phyloP scores from a whole-genome alignment of 768 basidiomycete species.

The Strobilomyces echinocephalus region DNA sequence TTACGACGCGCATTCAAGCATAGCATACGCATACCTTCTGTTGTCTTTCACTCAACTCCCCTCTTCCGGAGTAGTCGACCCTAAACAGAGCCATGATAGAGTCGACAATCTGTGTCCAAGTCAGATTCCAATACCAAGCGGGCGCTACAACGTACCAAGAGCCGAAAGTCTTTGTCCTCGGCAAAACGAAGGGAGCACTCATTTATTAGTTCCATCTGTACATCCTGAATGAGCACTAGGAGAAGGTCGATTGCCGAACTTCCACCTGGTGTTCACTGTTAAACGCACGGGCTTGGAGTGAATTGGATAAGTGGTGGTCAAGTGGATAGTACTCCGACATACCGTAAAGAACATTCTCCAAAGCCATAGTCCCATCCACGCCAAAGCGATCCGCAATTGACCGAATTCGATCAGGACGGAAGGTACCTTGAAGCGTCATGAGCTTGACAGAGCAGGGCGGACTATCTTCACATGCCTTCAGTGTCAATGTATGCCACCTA shows the following conservation, averaged over 20 bases:
- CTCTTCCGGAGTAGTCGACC: slow-evolving; percentile 89
- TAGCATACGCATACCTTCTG: slow-evolving; percentile 57
- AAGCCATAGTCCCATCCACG: slow-evolving; percentile 80
- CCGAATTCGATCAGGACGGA: slow-evolving; percentile 88
- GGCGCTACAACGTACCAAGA: slow-evolving; percentile 46
- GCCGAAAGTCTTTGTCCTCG: slow-evolving; percentile 79
- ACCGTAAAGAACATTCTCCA: slow-evolving; percentile 94
- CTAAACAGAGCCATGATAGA: slow-evolving; percentile 97
- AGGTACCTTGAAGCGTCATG: slow-evolving; percentile 59
- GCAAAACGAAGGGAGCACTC: slow-evolving; percentile 85
- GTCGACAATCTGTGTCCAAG: slow-evolving; percentile 69
- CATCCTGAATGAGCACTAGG: slow-evolving; percentile 4
- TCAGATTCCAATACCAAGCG: slow-evolving; percentile 4
- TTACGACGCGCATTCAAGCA: neutral
- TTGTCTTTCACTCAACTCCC: slow-evolving; percentile 90
- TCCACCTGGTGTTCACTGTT: slow-evolving; percentile 88
- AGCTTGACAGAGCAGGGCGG: slow-evolving; percentile 13
- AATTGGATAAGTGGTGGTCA: slow-evolving; percentile 5
- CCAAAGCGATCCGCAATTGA: slow-evolving; percentile 92
- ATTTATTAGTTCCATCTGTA: slow-evolving; percentile 86
- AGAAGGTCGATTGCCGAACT: neutral
- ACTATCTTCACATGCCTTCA: slow-evolving; percentile 46
- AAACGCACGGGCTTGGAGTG: slow-evolving; percentile 67
- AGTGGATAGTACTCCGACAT: neutral
- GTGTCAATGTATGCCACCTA: slow-evolving; percentile 92